Base-by-base conservation (phyloP, 306 rosid genomes). In the Macrotyloma uniflorum region DNA sequence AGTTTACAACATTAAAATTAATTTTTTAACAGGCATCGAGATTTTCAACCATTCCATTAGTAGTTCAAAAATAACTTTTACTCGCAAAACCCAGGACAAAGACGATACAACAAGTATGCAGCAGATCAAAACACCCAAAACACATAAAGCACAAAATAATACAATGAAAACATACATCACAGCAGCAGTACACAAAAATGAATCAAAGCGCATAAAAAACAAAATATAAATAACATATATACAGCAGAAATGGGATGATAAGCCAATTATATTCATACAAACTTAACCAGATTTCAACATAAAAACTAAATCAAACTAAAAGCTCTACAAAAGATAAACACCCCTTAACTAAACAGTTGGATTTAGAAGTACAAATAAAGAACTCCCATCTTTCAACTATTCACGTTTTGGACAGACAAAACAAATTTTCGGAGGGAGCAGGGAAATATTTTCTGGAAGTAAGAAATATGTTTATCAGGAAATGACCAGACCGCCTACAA, bases 331-430 rank as follows among this genome's bases (percentile, higher is more conserved):
- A 70, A 85, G 79, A 89, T 83, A 33, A 85, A 73, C 76, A 72
- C 67, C 79, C 81, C 80, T 85, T 87, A 70, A 78, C 96, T 87
- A 87, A 82, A 79, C 82, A 79, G 82, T 86, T 64, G 86, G 45
- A 80, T 76, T 83, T 70, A 85, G 66, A 87, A 57, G 68, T 87
- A 89, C 90, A 83, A 74, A 72, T 72, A 78, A 83, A 84, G 46
- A 80, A 42, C 87, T 78, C 96, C 90, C 86, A 70, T 75, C 85
- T 83, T 67, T 82, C 38, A 73, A 64, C 88, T 84, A 79, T 84
- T 78, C 82, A 76, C 68, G 80, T 87, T 78, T 81, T 67, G 87
- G 59, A 72, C 79, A 63, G 82, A 81, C 82, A 86, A 81, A 91
- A 82, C 85, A 89, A 83, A 77, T 69, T 72, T 75, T 79, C 81